These are phyloP conservation scores for Daldinia bambusicola DNA, from an alignment of 495 filamentous ascomycete species.

Conservation along the genomic window DNA sequence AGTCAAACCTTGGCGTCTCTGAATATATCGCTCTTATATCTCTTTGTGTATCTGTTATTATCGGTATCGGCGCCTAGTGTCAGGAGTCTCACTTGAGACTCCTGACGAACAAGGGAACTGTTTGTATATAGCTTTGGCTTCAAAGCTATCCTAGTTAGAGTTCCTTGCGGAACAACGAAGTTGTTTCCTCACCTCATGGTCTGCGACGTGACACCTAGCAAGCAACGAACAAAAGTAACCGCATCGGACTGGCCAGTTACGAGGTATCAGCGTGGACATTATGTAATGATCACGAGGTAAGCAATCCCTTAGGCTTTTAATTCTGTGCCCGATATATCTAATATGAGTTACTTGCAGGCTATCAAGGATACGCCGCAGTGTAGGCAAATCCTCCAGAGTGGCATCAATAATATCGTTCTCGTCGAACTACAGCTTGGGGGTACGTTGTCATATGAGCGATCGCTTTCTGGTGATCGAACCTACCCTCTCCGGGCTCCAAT, in stretches of 20 bases:
- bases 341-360: background rate
- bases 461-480: background rate
- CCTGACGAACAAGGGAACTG: no score
- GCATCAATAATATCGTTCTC: background rate
- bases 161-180: no score
- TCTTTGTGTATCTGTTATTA: background rate
- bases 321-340: background rate
- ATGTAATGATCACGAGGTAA: background rate
- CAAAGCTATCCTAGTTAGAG: no score
- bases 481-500: background rate
- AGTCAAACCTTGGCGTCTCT: background rate
- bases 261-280: background rate
- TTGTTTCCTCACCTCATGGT: no score
- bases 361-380: background rate
- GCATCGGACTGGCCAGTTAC: background rate
- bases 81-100: no score
- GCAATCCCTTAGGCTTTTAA: background rate
- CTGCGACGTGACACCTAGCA: no score
- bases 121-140: no score
- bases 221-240: background rate
- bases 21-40: background rate
- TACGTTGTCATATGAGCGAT: no score
- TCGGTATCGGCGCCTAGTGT: background rate
- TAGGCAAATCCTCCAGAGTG: background rate
- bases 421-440: background rate